A percentile compares a stretch with the other conserved stretches of the same genome.
Evolutionary conservation across 495 filamentous ascomycete genomes (phyloP).

Genomic region (Delitschia confertaspora): DNA sequence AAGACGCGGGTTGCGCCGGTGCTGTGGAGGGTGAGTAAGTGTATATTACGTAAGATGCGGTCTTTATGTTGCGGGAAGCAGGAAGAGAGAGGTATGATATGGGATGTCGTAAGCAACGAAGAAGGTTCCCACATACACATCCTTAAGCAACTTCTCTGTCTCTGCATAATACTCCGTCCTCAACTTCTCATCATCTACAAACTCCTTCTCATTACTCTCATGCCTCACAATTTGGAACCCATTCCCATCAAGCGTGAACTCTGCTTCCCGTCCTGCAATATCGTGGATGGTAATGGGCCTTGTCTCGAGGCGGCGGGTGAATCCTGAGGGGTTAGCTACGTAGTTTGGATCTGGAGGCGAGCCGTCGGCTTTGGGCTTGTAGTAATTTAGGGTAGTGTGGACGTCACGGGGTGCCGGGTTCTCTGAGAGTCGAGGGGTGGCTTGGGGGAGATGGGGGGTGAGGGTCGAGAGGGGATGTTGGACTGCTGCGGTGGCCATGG

Average conservation of each 20-base stretch:
- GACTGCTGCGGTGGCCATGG: constrained; percentile 39
- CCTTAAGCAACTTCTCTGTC: constrained; percentile 56
- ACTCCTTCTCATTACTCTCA: constrained; percentile 27
- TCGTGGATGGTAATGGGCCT: constrained; percentile 38
- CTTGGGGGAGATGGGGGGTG: no score
- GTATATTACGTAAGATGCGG: constrained; percentile 1
- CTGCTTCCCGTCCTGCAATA: constrained; percentile 11
- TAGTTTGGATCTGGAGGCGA: constrained; percentile 59
- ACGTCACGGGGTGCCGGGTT: constrained; percentile 51
- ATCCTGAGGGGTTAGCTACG: constrained; percentile 45
- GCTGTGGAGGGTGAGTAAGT: constrained; percentile 25
- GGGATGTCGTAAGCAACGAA: no score
- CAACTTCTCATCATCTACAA: constrained; percentile 57
- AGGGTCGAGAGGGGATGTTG: constrained; percentile 27
- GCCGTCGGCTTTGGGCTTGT: constrained; percentile 52
- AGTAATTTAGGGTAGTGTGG: constrained; percentile 57
- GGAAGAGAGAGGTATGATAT: no score
- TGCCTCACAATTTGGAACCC: constrained; percentile 20
- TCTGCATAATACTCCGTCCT: constrained; percentile 58
- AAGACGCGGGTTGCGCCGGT: constrained; percentile 50
- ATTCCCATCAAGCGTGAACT: constrained; percentile 14
- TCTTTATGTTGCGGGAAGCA: constrained; percentile 1
- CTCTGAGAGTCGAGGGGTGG: constrained; percentile 12
- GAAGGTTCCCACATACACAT: constrained; percentile 46
- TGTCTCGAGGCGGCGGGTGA: constrained; percentile 47